These are phyloP conservation scores for Dictyostelium discoideum DNA, from an alignment of 78 protist genomes.

Conservation along the genomic window DNA sequence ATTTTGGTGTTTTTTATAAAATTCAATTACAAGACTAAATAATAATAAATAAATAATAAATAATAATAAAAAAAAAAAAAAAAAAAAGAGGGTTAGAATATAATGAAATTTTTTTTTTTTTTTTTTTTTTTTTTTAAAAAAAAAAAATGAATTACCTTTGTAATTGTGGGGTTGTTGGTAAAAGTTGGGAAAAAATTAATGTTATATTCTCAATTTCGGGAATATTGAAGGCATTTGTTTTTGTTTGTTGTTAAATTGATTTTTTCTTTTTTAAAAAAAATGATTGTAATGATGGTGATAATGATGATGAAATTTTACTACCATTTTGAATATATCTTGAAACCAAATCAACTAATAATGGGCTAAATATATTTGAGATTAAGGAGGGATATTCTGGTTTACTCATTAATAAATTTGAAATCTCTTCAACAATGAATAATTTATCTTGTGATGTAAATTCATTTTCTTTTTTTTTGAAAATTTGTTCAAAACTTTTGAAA, in stretches of 20 bases:
- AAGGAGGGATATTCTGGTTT: background rate
- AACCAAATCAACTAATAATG: constrained; percentile 52
- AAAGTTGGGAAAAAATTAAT: constrained; percentile 30
- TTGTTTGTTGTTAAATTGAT: background rate
- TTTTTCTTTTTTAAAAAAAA: background rate
- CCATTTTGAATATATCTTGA: constrained; percentile 25
- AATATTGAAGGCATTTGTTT: background rate
- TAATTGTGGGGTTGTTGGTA: constrained; percentile 75
- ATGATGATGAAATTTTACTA: background rate
- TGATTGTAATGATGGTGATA: background rate
- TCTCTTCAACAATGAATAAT: constrained; percentile 11
- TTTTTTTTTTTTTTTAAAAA: background rate
- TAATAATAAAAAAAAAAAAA: background rate
- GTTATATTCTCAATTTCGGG: constrained; percentile 40
- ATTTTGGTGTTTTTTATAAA: constrained; percentile 24
- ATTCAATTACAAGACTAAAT: constrained; percentile 38
- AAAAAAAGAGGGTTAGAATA: background rate
- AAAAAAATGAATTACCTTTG: constrained; percentile 15
- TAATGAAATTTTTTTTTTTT: background rate
- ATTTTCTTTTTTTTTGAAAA: constrained; percentile 19
- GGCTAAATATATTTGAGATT: constrained; percentile 41
- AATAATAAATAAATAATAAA: background rate
- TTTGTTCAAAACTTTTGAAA: background rate
- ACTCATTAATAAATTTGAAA: constrained; percentile 44
- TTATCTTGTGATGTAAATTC: constrained; percentile 37